These are phyloP conservation scores for Atalantia buxifolia DNA, from an alignment of 345 rosid genomes.

Conservation along the genomic window DNA sequence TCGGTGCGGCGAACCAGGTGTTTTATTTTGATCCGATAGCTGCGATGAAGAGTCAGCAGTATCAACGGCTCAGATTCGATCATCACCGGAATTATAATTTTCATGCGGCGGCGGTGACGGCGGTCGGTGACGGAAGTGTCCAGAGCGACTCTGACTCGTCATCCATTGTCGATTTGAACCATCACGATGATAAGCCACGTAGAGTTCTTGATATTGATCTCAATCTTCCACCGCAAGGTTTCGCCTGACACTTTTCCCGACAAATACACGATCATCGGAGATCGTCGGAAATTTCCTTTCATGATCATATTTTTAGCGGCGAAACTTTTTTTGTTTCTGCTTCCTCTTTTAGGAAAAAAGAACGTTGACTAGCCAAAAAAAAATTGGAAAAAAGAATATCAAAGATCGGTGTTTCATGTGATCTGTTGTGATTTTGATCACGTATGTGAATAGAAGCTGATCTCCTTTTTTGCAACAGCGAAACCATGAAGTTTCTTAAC, in stretches of 20 bases:
- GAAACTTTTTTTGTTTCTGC: not conserved
- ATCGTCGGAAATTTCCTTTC: not conserved
- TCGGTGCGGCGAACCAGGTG: slow-evolving; percentile 19
- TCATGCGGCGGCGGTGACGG: slow-evolving; percentile 8
- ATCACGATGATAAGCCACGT: slow-evolving; percentile 20
- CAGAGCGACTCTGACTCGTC: slow-evolving; percentile 68
- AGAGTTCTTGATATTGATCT: slow-evolving; percentile 60
- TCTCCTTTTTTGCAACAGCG: slow-evolving; percentile 33
- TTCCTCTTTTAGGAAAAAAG: not conserved
- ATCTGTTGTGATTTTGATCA: slow-evolving; percentile 13
- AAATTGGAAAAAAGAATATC: not conserved
- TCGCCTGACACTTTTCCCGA: slow-evolving; percentile 26
- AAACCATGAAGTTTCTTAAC: slow-evolving; percentile 3
- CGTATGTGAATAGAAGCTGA: slow-evolving; percentile 26
- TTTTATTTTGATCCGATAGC: slow-evolving; percentile 29
- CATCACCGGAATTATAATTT: slow-evolving; percentile 4
- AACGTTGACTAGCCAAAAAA: slow-evolving; percentile 7
- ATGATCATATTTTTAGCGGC: not conserved
- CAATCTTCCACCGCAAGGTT: slow-evolving; percentile 54
- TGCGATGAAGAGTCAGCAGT: slow-evolving; percentile 25
- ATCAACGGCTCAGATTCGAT: slow-evolving; percentile 30
- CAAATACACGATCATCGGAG: not conserved
- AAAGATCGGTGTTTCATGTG: slow-evolving; percentile 15
- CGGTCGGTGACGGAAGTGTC: slow-evolving; percentile 19
- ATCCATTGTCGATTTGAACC: slow-evolving; percentile 40